Percentiles rank a stretch among this genome's conserved stretches.
Evolutionary conservation across 2,329 filamentous ascomycete genomes (phyloP).

Genomic region (Cladosporium sp.): DNA sequence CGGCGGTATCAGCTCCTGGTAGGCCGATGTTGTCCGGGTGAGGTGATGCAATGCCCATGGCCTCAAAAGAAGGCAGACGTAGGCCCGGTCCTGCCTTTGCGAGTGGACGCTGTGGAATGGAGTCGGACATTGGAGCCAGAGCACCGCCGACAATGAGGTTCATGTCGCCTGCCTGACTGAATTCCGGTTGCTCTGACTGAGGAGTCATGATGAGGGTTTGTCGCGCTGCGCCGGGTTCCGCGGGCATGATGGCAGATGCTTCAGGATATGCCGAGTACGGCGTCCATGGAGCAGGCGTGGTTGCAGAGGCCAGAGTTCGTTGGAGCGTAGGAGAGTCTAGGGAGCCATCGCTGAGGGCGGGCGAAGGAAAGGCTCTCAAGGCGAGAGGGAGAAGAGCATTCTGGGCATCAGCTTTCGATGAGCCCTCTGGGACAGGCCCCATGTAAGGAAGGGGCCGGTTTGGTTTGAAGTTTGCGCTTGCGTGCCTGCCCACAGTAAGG

Average conservation of each 20-base stretch:
- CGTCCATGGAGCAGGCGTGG: slow-evolving; percentile 17
- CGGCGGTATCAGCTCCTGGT: slow-evolving; percentile 25
- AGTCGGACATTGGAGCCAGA: slow-evolving; percentile 28
- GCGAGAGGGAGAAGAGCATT: slow-evolving; percentile 10
- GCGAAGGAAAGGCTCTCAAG: slow-evolving; percentile 22
- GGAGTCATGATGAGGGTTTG: slow-evolving; percentile 25
- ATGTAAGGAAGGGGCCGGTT: slow-evolving; percentile 20
- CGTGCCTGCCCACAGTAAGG: slow-evolving; percentile 11
- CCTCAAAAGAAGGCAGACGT: slow-evolving; percentile 56
- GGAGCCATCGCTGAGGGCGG: slow-evolving; percentile 20
- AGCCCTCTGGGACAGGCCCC: slow-evolving; percentile 23
- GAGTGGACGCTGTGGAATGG: slow-evolving; percentile 18
- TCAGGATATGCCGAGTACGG: slow-evolving; percentile 18
- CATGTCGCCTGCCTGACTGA: slow-evolving; percentile 22
- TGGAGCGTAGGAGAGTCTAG: slow-evolving; percentile 22
- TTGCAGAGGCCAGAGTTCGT: slow-evolving; percentile 9
- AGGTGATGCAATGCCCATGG: slow-evolving; percentile 51
- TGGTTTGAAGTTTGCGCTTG: background rate
- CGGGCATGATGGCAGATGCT: slow-evolving; percentile 19
- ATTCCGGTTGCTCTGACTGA: slow-evolving; percentile 20
- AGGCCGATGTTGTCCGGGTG: slow-evolving; percentile 42
- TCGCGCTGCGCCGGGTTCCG: slow-evolving; percentile 22
- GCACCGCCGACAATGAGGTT: slow-evolving; percentile 32
- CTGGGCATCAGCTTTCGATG: slow-evolving; percentile 18
- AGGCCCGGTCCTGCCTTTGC: slow-evolving; percentile 39